Conservation (phyloP, 768 basidiomycete species). For the Mycena galopus region DNA sequence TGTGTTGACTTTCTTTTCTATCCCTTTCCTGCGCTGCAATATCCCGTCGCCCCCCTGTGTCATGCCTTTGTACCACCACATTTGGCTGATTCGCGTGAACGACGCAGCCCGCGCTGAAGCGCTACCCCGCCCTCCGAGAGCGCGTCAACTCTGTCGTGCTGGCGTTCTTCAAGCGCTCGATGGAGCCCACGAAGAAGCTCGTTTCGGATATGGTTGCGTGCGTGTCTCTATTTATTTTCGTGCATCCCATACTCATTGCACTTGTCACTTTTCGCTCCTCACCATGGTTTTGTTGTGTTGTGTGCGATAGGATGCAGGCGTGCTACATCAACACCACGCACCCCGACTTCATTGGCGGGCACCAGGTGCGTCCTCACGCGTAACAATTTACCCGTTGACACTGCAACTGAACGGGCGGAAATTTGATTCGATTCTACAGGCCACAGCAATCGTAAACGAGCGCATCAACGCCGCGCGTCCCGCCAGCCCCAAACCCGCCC, state of each 20-base stretch:
- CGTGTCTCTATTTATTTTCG: constrained; percentile 47
- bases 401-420: constrained; percentile 6
- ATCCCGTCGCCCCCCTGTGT: no score
- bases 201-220: constrained; percentile 93
- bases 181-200: constrained; percentile 95
- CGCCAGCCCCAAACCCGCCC: constrained; percentile 68
- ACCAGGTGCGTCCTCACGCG: constrained; percentile 66
- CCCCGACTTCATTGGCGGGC: constrained; percentile 97
- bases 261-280: background rate
- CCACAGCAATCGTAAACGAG: constrained; percentile 89
- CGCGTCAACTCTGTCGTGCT: constrained; percentile 98
- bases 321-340: constrained; percentile 99
- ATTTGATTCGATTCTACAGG: constrained; percentile 65
- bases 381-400: background rate
- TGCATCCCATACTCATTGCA: no score
- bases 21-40: no score
- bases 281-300: no score
- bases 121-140: constrained; percentile 95
- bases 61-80: no score
- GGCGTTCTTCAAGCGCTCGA: constrained; percentile 95
- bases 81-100: background rate
- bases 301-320: constrained; percentile 86
- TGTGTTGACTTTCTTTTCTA: background rate
- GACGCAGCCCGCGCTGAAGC: constrained; percentile 90
- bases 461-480: constrained; percentile 85